These are phyloP conservation scores for Talaromyces liani DNA, from an alignment of 495 filamentous ascomycete species.

Conservation along the genomic window DNA sequence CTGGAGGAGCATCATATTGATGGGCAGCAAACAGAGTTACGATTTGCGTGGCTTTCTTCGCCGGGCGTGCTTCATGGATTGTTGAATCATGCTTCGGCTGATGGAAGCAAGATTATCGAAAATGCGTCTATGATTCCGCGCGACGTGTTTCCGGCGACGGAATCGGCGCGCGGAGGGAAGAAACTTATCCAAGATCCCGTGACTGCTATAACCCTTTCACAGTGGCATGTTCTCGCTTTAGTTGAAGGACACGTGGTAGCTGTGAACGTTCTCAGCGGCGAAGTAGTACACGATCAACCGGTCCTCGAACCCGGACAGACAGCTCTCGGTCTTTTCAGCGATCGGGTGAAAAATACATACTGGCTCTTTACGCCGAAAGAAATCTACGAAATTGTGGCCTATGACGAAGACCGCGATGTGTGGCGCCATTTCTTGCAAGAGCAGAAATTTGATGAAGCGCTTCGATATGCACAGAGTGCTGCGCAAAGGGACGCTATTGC, in stretches of 20 bases:
- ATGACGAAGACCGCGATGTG: slow-evolving; percentile 84
- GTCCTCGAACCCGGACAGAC: slow-evolving; percentile 76
- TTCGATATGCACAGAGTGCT: slow-evolving; percentile 65
- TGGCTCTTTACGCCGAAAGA: slow-evolving; percentile 89
- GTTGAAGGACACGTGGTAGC: slow-evolving; percentile 75
- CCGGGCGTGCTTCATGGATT: slow-evolving; percentile 85
- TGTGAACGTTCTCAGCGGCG: slow-evolving; percentile 77
- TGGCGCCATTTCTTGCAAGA: slow-evolving; percentile 85
- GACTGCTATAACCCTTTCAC: slow-evolving; percentile 74
- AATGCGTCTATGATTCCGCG: slow-evolving; percentile 68
- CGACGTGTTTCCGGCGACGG: slow-evolving; percentile 58
- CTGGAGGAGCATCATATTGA: slow-evolving; percentile 41
- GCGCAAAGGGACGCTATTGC: slow-evolving; percentile 83
- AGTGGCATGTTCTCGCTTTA: slow-evolving; percentile 87
- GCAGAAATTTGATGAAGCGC: slow-evolving; percentile 80
- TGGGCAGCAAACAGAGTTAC: slow-evolving; percentile 49
- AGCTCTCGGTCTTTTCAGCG: slow-evolving; percentile 72
- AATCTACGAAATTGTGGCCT: slow-evolving; percentile 87
- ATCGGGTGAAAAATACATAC: slow-evolving; percentile 88
- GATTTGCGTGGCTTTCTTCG: slow-evolving; percentile 84
- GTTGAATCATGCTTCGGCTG: slow-evolving; percentile 45
- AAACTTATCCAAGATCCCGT: slow-evolving; percentile 62
- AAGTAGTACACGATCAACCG: slow-evolving; percentile 75
- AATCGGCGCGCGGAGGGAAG: slow-evolving; percentile 55
- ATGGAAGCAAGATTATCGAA: slow-evolving; percentile 49